Evolutionary conservation across 495 filamentous ascomycete species (phyloP).

Genomic region (Aspergillus taichungensis): DNA sequence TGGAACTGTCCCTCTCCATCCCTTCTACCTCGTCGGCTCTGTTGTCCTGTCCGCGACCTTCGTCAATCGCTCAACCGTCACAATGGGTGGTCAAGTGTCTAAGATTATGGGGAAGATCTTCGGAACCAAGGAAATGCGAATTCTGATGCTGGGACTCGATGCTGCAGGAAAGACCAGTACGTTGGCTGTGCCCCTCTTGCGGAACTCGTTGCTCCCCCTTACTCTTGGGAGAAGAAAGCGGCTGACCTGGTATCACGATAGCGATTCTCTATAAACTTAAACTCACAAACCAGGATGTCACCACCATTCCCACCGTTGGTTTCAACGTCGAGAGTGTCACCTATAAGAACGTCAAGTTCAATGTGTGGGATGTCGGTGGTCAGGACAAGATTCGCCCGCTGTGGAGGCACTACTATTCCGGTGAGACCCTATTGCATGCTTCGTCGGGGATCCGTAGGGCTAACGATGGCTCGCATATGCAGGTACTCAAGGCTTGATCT

Average conservation of each 20-base stretch:
- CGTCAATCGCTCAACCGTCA: slow-evolving; percentile 17
- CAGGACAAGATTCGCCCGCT: slow-evolving; percentile 98
- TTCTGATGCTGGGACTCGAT: slow-evolving; percentile 96
- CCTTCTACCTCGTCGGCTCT: no score
- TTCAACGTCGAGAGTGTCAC: slow-evolving; percentile 99
- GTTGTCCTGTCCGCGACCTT: not conserved
- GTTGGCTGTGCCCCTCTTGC: slow-evolving; percentile 10
- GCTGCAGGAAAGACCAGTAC: slow-evolving; percentile 95
- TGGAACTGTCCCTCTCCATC: no score
- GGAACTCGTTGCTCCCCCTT: not conserved
- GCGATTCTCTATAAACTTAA: slow-evolving; percentile 99
- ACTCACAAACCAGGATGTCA: slow-evolving; percentile 86
- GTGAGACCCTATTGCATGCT: slow-evolving; percentile 35
- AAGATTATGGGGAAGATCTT: slow-evolving; percentile 97
- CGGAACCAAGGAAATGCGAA: slow-evolving; percentile 96
- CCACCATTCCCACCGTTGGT: slow-evolving; percentile 97
- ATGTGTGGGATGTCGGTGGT: slow-evolving; percentile 98
- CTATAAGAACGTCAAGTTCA: slow-evolving; percentile 99
- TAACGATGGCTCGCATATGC: slow-evolving; percentile 3
- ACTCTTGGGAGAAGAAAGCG: slow-evolving; percentile 6
- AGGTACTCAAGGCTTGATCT: slow-evolving; percentile 95
- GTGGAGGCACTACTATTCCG: slow-evolving; percentile 98
- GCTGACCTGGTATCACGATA: slow-evolving; percentile 17
- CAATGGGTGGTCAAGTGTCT: slow-evolving; percentile 72
- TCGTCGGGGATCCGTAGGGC: not conserved